Percentiles rank a stretch among this genome's conserved stretches.
phyloP scores from a whole-genome alignment of 352 stramenopile genomes.

The Saprolegnia diclina region DNA sequence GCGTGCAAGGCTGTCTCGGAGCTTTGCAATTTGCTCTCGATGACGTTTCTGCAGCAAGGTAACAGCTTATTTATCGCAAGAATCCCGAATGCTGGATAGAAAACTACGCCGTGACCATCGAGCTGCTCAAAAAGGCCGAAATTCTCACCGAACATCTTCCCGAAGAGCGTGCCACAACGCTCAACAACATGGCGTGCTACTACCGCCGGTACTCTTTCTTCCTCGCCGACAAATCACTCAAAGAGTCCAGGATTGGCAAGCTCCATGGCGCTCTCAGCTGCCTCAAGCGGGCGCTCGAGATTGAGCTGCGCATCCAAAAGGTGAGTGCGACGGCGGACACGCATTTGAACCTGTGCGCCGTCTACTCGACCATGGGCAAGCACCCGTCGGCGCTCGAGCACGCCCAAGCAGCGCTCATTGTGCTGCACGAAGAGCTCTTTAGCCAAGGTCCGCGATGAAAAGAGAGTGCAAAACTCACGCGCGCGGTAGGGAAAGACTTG shows the following conservation, averaged over 20 bases:
- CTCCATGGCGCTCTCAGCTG: constrained; percentile 88
- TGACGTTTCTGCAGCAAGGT: constrained; percentile 91
- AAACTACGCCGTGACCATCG: constrained; percentile 87
- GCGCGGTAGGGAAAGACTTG: constrained; percentile 25
- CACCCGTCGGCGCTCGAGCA: constrained; percentile 82
- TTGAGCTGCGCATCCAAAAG: constrained; percentile 72
- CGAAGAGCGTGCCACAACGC: constrained; percentile 78
- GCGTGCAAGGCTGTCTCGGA: constrained; percentile 87
- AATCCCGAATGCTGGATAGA: constrained; percentile 32
- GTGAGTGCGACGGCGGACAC: constrained; percentile 86
- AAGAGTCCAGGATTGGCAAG: constrained; percentile 45
- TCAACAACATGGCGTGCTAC: constrained; percentile 93
- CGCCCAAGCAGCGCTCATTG: constrained; percentile 80
- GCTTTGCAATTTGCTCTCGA: constrained; percentile 92
- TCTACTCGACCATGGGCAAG: constrained; percentile 84
- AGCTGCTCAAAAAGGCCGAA: constrained; percentile 91
- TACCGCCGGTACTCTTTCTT: constrained; percentile 59
- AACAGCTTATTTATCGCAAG: background rate
- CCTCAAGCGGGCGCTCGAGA: constrained; percentile 83
- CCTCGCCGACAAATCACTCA: background rate
- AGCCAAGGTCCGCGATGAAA: background rate
- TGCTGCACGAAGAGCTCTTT: constrained; percentile 88
- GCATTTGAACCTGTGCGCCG: constrained; percentile 90
- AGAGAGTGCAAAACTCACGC: background rate
- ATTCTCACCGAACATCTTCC: constrained; percentile 84